Evolutionary conservation across 192 early-diverging fungal species (phyloP).

Genomic region (Umbelopsis isabellina): DNA sequence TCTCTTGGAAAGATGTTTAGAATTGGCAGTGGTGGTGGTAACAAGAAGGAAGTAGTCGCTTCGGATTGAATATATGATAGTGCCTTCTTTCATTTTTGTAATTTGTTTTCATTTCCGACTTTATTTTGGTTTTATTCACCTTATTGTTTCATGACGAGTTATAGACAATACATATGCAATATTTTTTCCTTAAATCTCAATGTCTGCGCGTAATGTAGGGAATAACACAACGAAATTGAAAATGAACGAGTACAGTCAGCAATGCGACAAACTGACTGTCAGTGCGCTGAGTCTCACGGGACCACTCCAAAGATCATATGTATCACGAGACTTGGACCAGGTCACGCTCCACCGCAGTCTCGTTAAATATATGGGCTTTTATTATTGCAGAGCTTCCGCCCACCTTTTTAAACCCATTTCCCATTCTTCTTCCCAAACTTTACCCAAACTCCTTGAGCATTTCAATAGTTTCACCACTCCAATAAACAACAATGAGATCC

Average conservation of each 20-base stretch:
- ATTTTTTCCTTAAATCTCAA: not conserved
- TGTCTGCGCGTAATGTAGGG: not conserved
- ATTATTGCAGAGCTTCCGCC: not conserved
- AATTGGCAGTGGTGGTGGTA: constrained; percentile 33
- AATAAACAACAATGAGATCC: constrained; percentile 64
- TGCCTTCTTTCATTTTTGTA: not conserved
- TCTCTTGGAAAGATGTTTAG: constrained; percentile 44
- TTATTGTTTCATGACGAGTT: constrained; percentile 11
- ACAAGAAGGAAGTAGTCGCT: constrained; percentile 27
- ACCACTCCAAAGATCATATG: constrained; percentile 5
- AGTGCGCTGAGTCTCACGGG: constrained; percentile 16
- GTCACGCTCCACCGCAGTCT: constrained; percentile 21
- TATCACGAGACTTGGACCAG: constrained; percentile 14
- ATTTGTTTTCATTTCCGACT: constrained; percentile 12
- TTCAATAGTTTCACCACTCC: not conserved
- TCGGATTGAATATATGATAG: constrained; percentile 35
- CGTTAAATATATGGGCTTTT: constrained; percentile 12
- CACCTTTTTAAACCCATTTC: constrained; percentile 6
- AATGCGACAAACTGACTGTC: not conserved
- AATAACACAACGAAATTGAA: not conserved
- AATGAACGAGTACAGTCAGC: not conserved
- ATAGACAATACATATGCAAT: constrained; percentile 10
- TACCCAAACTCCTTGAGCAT: too few relatives aligned
- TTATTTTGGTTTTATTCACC: constrained; percentile 14
- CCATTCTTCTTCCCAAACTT: not conserved